Conservation (phyloP, 495 filamentous ascomycete genomes). For the Venustampulla echinocandica region DNA sequence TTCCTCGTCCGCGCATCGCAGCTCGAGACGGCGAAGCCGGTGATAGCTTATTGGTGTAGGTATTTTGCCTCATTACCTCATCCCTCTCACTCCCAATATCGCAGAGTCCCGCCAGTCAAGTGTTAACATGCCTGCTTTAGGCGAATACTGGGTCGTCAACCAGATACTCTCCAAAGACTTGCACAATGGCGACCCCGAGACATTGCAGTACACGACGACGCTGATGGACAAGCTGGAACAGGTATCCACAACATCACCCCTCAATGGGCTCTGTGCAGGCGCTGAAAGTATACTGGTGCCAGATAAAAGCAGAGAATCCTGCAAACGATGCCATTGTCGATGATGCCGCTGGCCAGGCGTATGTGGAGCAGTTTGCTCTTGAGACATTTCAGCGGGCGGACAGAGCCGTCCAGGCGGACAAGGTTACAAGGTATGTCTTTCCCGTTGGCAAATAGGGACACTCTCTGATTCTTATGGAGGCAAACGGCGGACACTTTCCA, state of each 20-base stretch:
- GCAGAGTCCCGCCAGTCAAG: constrained; percentile 3
- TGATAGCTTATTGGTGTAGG: constrained; percentile 92
- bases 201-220: constrained; percentile 63
- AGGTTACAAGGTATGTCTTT: constrained; percentile 63
- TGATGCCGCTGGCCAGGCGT: constrained; percentile 76
- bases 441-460: neutral
- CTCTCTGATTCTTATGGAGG: constrained; percentile 32
- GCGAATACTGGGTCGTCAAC: constrained; percentile 88
- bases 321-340: constrained; percentile 68
- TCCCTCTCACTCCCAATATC: too few relatives aligned
- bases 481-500: constrained; percentile 91
- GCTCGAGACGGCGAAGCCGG: constrained; percentile 73
- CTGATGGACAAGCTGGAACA: constrained; percentile 90
- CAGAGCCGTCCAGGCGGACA: constrained; percentile 69
- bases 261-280: neutral
- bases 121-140: constrained; percentile 34
- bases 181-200: constrained; percentile 66
- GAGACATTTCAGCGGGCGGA: constrained; percentile 82
- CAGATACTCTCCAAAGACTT: constrained; percentile 75
- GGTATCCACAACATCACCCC: constrained; percentile 35
- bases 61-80: too few relatives aligned
- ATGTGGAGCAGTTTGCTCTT: constrained; percentile 86
- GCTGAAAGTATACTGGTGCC: constrained; percentile 4
- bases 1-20: constrained; percentile 78
- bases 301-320: constrained; percentile 56